Evolutionary conservation across 2,329 filamentous ascomycete species (phyloP).

Genomic region (Sporothrix euskadiensis): DNA sequence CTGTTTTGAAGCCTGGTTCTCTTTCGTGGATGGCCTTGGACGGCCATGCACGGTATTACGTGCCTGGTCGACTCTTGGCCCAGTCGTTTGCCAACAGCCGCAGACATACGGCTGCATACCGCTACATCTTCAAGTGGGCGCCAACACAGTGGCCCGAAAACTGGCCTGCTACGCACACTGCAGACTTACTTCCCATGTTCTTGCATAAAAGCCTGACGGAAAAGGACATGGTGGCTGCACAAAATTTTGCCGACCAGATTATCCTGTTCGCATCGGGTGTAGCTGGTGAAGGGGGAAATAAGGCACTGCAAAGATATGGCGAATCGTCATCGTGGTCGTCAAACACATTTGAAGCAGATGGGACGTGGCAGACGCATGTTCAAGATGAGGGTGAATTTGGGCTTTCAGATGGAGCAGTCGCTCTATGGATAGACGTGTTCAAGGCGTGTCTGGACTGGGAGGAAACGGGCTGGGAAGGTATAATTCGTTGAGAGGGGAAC

Average conservation of each 20-base stretch:
- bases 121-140: conserved; percentile 13
- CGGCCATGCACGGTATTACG: conserved; percentile 14
- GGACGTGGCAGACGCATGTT: neutral
- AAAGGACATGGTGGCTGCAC: neutral
- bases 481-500: neutral
- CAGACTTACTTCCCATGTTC: conserved; percentile 3
- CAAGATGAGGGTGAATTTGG: conserved; percentile 2
- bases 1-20: neutral
- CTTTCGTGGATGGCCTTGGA: conserved; percentile 11
- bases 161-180: conserved; percentile 13
- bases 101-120: neutral
- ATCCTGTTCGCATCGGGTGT: neutral
- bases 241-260: conserved; percentile 6
- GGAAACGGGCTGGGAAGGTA: conserved; percentile 3
- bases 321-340: neutral
- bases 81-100: neutral
- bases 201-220: neutral
- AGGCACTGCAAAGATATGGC: neutral
- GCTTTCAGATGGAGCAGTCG: neutral
- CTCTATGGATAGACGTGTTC: conserved; percentile 13
- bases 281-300: neutral
- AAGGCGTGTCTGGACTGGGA: neutral
- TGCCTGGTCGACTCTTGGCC: conserved; percentile 4
- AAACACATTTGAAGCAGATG: neutral
- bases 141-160: conserved; percentile 14